Evolutionary conservation across 179 eudicot genomes (phyloP), one percentile per base, ranked within the genome.

Genomic region (Spinacia oleracea): DNA sequence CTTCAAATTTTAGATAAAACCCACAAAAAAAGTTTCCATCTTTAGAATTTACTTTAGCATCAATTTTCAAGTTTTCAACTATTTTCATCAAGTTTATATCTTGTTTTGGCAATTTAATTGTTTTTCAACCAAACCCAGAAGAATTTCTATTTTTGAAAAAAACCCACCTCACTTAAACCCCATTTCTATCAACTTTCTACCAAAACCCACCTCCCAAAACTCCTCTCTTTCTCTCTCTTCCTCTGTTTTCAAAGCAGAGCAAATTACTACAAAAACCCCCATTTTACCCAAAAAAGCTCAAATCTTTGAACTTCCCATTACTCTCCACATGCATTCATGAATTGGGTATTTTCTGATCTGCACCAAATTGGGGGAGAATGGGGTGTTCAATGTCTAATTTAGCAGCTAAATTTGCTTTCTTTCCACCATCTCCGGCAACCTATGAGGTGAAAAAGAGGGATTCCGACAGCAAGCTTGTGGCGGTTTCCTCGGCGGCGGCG

Each of bases 391-490:
- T 93, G 9, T 95, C 98, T 53, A 90, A 88, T 62, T 86, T 95
- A 51, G 95, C 95, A 6, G 89, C 98, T 20, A 95, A 93, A 77
- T 93, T 95, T 76, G 98, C 98, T 20, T 95, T 95, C 84, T 95
- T 95, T 56, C 98, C 98, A 7, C 98, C 98, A 0, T 76, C 88
- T 34, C 98, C 98, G 43, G 78, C 97, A 38, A 95, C 98, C 1
- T 95, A 95, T 76, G 88, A 91, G 81, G 87, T 93, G 23, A 89
- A 90, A 76, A 89, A 84, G 81, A 82, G 83, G 71, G 91, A 86
- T 4, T 42, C 74, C 34, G 90, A 88, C 73, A 93, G 95, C 45
- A 87, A 83, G 79, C 73, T 88, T 23, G 86, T 85, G 53, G 97
- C 97, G 25, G 90, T 91, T 64, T 84, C 91, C 0, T 72, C 91